Conservation (phyloP, 768 basidiomycete species). For the Cyclocybe cylindracea region DNA sequence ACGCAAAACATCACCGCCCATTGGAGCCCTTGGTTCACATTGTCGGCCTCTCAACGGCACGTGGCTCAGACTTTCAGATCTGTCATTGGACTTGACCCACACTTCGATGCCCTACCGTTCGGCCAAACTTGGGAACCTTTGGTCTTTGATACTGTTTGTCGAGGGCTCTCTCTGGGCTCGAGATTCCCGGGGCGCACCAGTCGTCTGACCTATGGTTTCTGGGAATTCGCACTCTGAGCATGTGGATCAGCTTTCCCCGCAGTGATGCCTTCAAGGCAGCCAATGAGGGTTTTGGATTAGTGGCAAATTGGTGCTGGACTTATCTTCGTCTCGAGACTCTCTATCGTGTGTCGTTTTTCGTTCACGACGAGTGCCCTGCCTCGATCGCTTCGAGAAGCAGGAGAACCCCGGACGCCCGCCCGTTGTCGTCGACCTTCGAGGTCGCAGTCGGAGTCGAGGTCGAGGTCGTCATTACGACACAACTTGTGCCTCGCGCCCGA, state of each 20-base stretch:
- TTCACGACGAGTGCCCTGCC: constrained; percentile 14
- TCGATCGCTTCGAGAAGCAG: constrained; percentile 22
- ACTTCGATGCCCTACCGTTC: constrained; percentile 7
- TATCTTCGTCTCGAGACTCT: constrained; percentile 12
- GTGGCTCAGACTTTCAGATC: constrained; percentile 20
- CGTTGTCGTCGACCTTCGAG: too few relatives aligned
- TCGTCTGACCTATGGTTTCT: constrained; percentile 19
- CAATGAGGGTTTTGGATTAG: constrained; percentile 11
- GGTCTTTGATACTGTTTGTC: constrained; percentile 12
- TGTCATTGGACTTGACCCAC: constrained; percentile 7
- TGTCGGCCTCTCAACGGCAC: constrained; percentile 21
- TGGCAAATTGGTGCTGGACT: constrained; percentile 1
- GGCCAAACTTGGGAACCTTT: constrained; percentile 9
- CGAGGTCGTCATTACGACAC: too few relatives aligned
- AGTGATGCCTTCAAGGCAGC: constrained; percentile 3
- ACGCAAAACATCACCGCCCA: constrained; percentile 17
- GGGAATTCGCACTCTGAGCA: constrained; percentile 14
- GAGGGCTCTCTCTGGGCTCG: constrained; percentile 10
- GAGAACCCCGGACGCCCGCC: not conserved
- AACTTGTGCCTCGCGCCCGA: too few relatives aligned
- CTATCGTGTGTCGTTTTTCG: constrained; percentile 10
- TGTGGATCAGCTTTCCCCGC: constrained; percentile 8
- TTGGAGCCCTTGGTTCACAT: constrained; percentile 17
- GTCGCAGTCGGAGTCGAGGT: too few relatives aligned
- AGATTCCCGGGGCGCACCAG: constrained; percentile 10